Conservation (phyloP, 148 eudicot species). For the Rhododendron simsii region DNA sequence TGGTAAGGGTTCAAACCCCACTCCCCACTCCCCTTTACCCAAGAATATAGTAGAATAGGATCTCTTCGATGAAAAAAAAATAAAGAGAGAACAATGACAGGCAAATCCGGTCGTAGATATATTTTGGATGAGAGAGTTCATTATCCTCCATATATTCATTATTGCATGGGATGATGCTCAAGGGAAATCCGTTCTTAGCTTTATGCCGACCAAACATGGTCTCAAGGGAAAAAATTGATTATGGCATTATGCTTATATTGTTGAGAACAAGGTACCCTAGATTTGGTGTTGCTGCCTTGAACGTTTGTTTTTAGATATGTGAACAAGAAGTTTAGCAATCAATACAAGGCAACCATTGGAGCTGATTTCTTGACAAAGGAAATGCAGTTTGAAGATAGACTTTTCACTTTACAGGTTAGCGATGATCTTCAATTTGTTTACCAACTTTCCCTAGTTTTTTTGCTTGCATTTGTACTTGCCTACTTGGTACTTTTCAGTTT, state of each 20-base stretch:
- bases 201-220: not conserved
- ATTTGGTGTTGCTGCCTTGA: conserved; percentile 33
- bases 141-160: not conserved
- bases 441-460: not conserved
- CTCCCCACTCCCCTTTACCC: not conserved
- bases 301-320: conserved; percentile 62
- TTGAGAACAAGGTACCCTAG: not conserved
- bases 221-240: not conserved
- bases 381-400: conserved; percentile 93
- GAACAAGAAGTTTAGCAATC: conserved; percentile 89
- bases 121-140: not conserved
- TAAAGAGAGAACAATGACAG: not conserved
- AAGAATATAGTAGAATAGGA: not conserved
- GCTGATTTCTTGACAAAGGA: conserved; percentile 98
- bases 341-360: conserved; percentile 95
- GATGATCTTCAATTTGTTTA: not conserved
- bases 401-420: conserved; percentile 88
- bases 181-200: not conserved
- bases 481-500: too few relatives aligned
- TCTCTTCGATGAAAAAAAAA: not conserved
- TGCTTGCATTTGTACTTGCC: not conserved
- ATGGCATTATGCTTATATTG: not conserved
- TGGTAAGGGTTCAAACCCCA: not conserved
- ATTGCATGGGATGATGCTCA: not conserved
- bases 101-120: not conserved